A percentile compares a stretch with the other conserved stretches of the same genome.
phyloP scores from a whole-genome alignment of 345 rosid species.

The Brassica incana region DNA sequence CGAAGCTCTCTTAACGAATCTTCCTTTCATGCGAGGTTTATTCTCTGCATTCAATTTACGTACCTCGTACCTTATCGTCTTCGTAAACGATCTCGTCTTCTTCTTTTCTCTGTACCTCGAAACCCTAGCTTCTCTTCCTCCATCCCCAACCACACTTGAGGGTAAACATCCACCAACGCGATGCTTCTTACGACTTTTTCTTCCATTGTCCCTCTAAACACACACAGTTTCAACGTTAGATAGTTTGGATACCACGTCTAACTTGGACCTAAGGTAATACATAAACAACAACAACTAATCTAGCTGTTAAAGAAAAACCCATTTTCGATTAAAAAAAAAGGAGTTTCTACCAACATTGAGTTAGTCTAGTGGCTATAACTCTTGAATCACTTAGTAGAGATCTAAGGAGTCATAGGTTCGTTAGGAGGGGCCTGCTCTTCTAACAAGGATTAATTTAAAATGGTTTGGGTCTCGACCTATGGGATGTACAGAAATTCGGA shows the following conservation, averaged over 20 bases:
- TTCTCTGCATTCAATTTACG: slow-evolving; percentile 91
- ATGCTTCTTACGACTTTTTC: slow-evolving; percentile 12
- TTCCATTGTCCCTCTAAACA: slow-evolving; percentile 11
- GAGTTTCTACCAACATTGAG: not conserved
- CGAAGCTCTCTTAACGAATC: slow-evolving; percentile 80
- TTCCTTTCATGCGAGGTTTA: slow-evolving; percentile 97
- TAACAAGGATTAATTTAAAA: too few species aligned
- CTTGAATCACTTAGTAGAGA: not conserved
- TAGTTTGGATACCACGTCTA: not conserved
- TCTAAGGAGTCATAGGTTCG: not conserved
- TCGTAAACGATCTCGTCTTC: slow-evolving; percentile 82
- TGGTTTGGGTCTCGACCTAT: not conserved
- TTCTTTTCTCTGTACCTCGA: slow-evolving; percentile 86
- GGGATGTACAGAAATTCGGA: too few species aligned
- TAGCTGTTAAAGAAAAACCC: not conserved
- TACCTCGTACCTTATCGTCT: slow-evolving; percentile 96
- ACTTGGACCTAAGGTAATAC: not conserved
- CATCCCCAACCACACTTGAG: slow-evolving; percentile 42
- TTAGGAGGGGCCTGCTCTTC: not conserved
- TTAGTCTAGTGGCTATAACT: not conserved
- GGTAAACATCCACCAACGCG: slow-evolving; percentile 16
- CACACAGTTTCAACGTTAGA: not conserved
- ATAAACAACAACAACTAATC: not conserved
- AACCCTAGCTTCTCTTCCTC: slow-evolving; percentile 84
- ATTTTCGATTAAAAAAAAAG: not conserved